Base-by-base conservation (phyloP, 768 basidiomycete genomes). In the Naganishia onofrii region DNA sequence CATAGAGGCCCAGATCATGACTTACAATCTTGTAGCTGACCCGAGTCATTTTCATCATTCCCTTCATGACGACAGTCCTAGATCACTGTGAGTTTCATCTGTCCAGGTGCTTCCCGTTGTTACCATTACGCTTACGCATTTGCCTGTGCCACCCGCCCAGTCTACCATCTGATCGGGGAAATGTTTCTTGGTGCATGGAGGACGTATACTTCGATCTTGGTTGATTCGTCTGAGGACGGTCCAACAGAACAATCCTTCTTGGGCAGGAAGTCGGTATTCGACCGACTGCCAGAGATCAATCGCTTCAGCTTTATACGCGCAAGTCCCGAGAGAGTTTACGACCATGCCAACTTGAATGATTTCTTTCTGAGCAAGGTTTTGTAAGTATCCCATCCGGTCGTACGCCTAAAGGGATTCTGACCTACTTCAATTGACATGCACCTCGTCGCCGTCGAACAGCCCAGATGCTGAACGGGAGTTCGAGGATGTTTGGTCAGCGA, bases 81-180 rank as follows among this genome's bases (percentile, higher is more conserved):
- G 72, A 69, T 28, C 74, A 74, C 46, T 72, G 73, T 75, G 31
- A 66, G 72, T 71, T 5, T 21, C 15, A 17, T 36, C 34, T 29
- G n/a, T 19, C 23, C n/a, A 4, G 10, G 32, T 26, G 28, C 10
- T 29, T 1, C 19, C 32, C 19, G 3, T 21, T 34, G 32, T 13
- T 46, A 29, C 34, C 48, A 23, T 48, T 26, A 38, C 70, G 56
- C 23, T n/a, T 26, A 32, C 52, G 31, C 13, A 53, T 29, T 13
- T 21, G n/a, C n/a, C n/a, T n/a, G n/a, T n/a, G n/a, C n/a, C n/a
- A n/a, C n/a, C n/a, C 28, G 44, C 36, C 29, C 60, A 76, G 75
- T 70, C 64, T 75, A 77, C 51, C 76, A 77, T 66, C 73, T 72
- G 67, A 72, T 77, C 66, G 76, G 74, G 13, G 76, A 77, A 63